Evolutionary conservation across 1,284 basidiomycete genomes (phyloP).

Genomic region (Cerrena zonata): DNA sequence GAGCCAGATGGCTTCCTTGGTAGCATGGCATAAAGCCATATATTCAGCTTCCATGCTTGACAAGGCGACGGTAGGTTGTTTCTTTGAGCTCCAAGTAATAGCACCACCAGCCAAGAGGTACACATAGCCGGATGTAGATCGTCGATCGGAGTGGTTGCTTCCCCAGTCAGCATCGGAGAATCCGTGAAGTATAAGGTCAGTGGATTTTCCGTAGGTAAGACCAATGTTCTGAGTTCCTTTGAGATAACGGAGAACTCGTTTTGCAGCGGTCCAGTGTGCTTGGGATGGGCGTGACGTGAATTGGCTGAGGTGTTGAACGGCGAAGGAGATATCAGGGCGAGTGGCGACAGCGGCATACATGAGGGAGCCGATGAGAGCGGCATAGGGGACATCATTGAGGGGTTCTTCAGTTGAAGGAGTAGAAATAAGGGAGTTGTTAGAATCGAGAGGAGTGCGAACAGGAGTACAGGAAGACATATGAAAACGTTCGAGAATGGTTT

Average conservation of each 20-base stretch:
- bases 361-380: conserved; percentile 12
- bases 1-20: conserved; percentile 27
- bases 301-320: conserved; percentile 31
- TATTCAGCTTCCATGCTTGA: conserved; percentile 30
- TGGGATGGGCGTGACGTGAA: conserved; percentile 25
- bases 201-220: conserved; percentile 24
- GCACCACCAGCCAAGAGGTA: conserved; percentile 25
- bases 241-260: conserved; percentile 38
- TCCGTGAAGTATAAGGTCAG: conserved; percentile 16
- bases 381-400: conserved; percentile 7
- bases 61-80: conserved; percentile 30
- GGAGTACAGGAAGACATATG: conserved; percentile 15
- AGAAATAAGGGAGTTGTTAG: conserved; percentile 10
- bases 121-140: conserved; percentile 34
- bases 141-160: conserved; percentile 5
- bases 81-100: conserved; percentile 34
- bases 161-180: conserved; percentile 35
- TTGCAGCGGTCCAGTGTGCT: conserved; percentile 34
- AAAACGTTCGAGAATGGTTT: conserved; percentile 14
- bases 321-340: conserved; percentile 36
- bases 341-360: conserved; percentile 26
- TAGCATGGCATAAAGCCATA: conserved; percentile 19
- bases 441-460: conserved; percentile 17
- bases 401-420: conserved; percentile 12
- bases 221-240: conserved; percentile 30